These are phyloP conservation scores for Taphrina wiesneri DNA, from an alignment of 1,139 yeast genomes.

Conservation along the genomic window DNA sequence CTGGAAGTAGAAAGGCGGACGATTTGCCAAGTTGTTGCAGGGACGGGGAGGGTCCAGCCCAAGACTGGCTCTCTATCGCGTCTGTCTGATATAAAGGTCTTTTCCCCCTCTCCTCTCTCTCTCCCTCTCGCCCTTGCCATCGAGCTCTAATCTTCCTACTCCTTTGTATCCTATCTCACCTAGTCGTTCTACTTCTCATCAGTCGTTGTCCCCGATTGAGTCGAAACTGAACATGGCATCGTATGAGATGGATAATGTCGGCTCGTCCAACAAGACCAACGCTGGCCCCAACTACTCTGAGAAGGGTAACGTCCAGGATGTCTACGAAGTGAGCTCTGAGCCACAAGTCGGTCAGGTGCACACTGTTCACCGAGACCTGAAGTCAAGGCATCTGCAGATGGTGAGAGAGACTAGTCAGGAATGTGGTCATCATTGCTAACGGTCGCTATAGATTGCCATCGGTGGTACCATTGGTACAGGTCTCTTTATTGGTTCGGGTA, in stretches of 20 bases:
- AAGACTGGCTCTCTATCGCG: neutral
- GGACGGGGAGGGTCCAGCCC: no score
- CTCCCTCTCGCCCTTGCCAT: neutral
- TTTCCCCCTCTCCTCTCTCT: neutral
- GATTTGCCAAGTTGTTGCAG: no score
- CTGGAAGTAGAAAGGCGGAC: no score
- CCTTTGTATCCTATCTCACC: neutral
- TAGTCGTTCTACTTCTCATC: neutral
- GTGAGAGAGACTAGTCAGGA: neutral
- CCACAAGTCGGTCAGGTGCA: slow-evolving; percentile 12
- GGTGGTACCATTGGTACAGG: slow-evolving; percentile 41
- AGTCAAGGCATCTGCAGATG: slow-evolving; percentile 39
- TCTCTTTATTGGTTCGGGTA: slow-evolving; percentile 58
- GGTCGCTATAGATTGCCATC: slow-evolving; percentile 33
- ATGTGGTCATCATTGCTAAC: neutral
- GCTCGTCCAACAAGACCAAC: neutral
- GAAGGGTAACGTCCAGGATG: neutral
- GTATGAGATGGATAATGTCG: neutral
- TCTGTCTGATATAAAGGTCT: slow-evolving; percentile 2
- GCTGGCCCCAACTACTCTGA: neutral
- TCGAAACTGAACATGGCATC: neutral
- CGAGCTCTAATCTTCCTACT: neutral
- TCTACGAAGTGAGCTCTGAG: slow-evolving; percentile 5
- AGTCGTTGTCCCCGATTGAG: no score
- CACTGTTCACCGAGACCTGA: slow-evolving; percentile 42